Percentiles rank a stretch among this genome's conserved stretches.
Evolutionary conservation across 768 basidiomycete species (phyloP).

Genomic region (Leccinum barrowsii): DNA sequence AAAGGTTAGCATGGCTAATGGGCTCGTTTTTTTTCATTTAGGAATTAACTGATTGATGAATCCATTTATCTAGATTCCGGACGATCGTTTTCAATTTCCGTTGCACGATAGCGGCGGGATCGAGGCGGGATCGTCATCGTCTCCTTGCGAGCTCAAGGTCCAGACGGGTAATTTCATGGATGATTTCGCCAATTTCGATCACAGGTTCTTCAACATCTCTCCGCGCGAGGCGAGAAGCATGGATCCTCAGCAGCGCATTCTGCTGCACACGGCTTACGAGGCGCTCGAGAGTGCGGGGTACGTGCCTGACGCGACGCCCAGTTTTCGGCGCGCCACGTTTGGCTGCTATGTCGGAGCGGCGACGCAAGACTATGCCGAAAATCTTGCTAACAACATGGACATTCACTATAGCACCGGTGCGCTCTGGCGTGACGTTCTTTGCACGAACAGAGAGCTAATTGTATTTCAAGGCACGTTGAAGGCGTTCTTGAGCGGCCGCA

Average conservation of each 20-base stretch:
- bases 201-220: conserved; percentile 68
- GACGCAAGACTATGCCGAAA: conserved; percentile 67
- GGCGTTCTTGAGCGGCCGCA: conserved; percentile 67
- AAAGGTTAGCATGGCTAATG: conserved; percentile 39
- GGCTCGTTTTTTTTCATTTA: neutral
- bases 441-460: neutral
- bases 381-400: conserved; percentile 58
- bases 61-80: conserved; percentile 49
- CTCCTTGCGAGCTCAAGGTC: conserved; percentile 45
- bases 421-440: conserved; percentile 7
- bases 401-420: conserved; percentile 69
- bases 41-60: neutral
- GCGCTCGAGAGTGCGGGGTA: conserved; percentile 72
- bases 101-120: conserved; percentile 33
- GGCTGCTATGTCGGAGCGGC: conserved; percentile 69
- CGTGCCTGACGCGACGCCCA: conserved; percentile 53
- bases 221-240: conserved; percentile 72
- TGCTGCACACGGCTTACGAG: conserved; percentile 63
- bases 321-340: conserved; percentile 50
- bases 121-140: conserved; percentile 18
- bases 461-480: conserved; percentile 49
- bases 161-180: conserved; percentile 63
- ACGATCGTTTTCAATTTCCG: conserved; percentile 48
- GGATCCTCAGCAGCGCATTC: conserved; percentile 73
- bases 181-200: conserved; percentile 58